A percentile compares a stretch with the other conserved stretches of the same genome.
These are phyloP conservation scores for Chaetoscypha palmicola DNA, from an alignment of 2,329 filamentous ascomycete species.

Conservation along the genomic window DNA sequence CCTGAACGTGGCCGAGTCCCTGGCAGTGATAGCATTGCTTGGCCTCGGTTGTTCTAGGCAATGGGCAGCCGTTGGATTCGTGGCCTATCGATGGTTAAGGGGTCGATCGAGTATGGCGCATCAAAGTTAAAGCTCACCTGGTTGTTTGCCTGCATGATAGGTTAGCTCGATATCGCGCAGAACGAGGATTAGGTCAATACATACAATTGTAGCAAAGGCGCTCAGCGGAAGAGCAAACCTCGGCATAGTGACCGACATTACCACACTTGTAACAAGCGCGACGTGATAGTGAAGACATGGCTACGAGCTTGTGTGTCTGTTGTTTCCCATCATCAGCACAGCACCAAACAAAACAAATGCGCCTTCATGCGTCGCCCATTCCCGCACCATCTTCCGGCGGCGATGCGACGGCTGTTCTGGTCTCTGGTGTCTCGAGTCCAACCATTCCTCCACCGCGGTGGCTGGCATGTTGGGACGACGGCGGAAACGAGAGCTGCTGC, in stretches of 20 bases:
- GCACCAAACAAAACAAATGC: constrained; percentile 32
- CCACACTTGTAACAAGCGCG: constrained; percentile 69
- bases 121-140: constrained; percentile 44
- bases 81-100: constrained; percentile 52
- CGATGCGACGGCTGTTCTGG: constrained; percentile 30
- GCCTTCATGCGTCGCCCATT: constrained; percentile 29
- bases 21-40: constrained; percentile 99
- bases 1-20: constrained; percentile 95
- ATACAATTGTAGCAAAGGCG: constrained; percentile 99
- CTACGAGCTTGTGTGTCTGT: constrained; percentile 30
- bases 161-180: constrained; percentile 6
- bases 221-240: constrained; percentile 97
- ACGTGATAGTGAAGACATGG: constrained; percentile 74
- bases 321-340: constrained; percentile 33
- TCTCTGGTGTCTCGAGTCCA: constrained; percentile 18
- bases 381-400: constrained; percentile 29
- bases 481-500: constrained; percentile 10
- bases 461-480: constrained; percentile 24
- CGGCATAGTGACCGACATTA: constrained; percentile 73
- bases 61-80: constrained; percentile 95
- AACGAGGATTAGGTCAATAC: constrained; percentile 29
- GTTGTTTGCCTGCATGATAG: constrained; percentile 65
- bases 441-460: constrained; percentile 31
- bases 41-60: constrained; percentile 92
- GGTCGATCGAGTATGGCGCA: background rate